Conservation (phyloP, 106 monocot genomes). For the Phalaenopsis aphrodite region DNA sequence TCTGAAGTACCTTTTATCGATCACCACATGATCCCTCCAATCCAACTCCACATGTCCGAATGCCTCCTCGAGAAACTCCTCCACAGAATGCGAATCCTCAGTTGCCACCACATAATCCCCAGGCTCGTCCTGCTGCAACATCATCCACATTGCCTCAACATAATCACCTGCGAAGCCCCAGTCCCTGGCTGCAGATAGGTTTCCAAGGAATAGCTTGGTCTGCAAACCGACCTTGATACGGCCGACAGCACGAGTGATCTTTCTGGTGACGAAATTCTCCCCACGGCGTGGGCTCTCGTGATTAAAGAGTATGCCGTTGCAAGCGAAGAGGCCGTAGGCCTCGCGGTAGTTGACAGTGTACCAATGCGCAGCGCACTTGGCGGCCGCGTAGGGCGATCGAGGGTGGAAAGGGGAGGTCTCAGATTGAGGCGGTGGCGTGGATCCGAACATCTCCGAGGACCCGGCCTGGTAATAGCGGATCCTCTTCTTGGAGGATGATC, state of each 20-base stretch:
- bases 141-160: constrained; percentile 99
- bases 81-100: constrained; percentile 85
- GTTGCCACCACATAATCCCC: constrained; percentile 93
- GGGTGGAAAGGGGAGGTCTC: constrained; percentile 87
- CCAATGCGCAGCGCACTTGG: constrained; percentile 95
- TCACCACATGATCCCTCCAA: constrained; percentile 95
- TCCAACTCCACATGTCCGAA: constrained; percentile 70
- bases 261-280: constrained; percentile 95
- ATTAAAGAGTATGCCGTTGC: constrained; percentile 97
- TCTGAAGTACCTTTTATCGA: constrained; percentile 84
- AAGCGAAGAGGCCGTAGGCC: constrained; percentile 86
- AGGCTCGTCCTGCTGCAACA: constrained; percentile 90
- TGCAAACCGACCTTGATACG: constrained; percentile 81
- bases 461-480: constrained; percentile 94
- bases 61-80: constrained; percentile 79
- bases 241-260: constrained; percentile 96
- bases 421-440: constrained; percentile 88
- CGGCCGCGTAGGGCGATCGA: constrained; percentile 87
- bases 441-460: constrained; percentile 97
- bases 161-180: constrained; percentile 99
- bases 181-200: constrained; percentile 78
- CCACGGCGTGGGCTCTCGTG: constrained; percentile 90
- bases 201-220: constrained; percentile 84
- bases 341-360: constrained; percentile 98
- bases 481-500: constrained; percentile 36